Evolutionary conservation across 371 early-diverging fungal species (phyloP).

Genomic region (Mortierella sp.): DNA sequence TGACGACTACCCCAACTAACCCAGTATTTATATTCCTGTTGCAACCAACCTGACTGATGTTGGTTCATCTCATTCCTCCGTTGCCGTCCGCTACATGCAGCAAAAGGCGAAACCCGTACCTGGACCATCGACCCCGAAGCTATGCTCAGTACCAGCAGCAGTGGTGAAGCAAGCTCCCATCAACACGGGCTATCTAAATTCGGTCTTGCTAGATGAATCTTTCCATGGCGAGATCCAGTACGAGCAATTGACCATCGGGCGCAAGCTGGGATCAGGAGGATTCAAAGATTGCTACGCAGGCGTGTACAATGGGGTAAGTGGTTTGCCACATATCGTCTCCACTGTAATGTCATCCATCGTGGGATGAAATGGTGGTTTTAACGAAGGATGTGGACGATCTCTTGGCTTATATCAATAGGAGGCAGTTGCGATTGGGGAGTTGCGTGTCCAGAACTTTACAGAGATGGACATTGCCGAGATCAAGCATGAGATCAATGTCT

Average conservation of each 20-base stretch:
- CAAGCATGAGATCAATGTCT: slow-evolving; percentile 80
- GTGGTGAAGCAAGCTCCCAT: slow-evolving; percentile 51
- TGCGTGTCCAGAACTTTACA: slow-evolving; percentile 74
- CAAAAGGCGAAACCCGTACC: slow-evolving; percentile 75
- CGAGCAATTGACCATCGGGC: slow-evolving; percentile 64
- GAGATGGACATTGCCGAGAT: slow-evolving; percentile 77
- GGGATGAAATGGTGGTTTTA: too few relatives aligned
- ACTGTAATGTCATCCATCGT: too few relatives aligned
- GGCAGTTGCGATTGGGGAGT: slow-evolving; percentile 78
- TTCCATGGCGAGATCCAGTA: slow-evolving; percentile 69
- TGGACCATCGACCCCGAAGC: slow-evolving; percentile 74
- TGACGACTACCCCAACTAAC: too few relatives aligned
- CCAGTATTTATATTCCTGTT: too few relatives aligned
- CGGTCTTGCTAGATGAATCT: slow-evolving; percentile 58
- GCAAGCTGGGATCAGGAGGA: slow-evolving; percentile 81
- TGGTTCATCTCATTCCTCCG: too few relatives aligned
- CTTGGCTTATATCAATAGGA: slow-evolving; percentile 58
- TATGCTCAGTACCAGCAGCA: slow-evolving; percentile 58
- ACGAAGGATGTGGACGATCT: too few relatives aligned
- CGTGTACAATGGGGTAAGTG: slow-evolving; percentile 67
- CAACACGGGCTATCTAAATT: slow-evolving; percentile 65
- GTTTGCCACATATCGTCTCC: not conserved
- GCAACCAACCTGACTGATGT: too few relatives aligned
- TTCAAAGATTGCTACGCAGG: slow-evolving; percentile 84
- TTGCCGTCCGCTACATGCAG: slow-evolving; percentile 53